Evolutionary conservation across 768 basidiomycete species (phyloP).

Genomic region (Macrolepiota dolichaula): DNA sequence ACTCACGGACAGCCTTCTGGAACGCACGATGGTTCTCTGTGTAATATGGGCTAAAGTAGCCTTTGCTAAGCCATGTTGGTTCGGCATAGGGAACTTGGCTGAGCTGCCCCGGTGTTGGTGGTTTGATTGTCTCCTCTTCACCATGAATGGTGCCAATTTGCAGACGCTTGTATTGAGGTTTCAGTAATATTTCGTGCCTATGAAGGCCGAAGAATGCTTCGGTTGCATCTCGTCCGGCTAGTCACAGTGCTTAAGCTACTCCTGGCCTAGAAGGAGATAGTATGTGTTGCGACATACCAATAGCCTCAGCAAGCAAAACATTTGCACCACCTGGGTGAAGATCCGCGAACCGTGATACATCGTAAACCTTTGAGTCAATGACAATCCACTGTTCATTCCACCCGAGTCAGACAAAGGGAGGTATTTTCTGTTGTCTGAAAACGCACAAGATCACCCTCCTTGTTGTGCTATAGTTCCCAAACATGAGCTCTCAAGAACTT

Average conservation of each 20-base stretch:
- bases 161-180: constrained; percentile 28
- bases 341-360: constrained; percentile 75
- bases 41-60: constrained; percentile 31
- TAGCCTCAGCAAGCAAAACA: constrained; percentile 61
- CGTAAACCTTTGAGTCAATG: constrained; percentile 78
- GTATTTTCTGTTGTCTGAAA: neutral
- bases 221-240: constrained; percentile 63
- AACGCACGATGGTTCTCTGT: constrained; percentile 60
- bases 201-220: constrained; percentile 30
- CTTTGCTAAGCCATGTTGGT: constrained; percentile 29
- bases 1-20: constrained; percentile 71
- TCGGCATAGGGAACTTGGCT: constrained; percentile 32
- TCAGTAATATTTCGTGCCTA: constrained; percentile 27
- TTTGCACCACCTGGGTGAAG: constrained; percentile 84
- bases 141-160: constrained; percentile 28
- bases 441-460: constrained; percentile 74
- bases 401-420: neutral
- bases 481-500: neutral
- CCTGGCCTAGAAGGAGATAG: too few relatives aligned
- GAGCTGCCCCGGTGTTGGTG: constrained; percentile 24
- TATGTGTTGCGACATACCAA: constrained; percentile 69
- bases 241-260: neutral
- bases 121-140: constrained; percentile 25
- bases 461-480: constrained; percentile 66
- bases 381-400: constrained; percentile 62